Percentiles rank a stretch among this genome's conserved stretches.
Evolutionary conservation across 805 yeast species (phyloP).

Genomic region (Spathaspora arborariae): DNA sequence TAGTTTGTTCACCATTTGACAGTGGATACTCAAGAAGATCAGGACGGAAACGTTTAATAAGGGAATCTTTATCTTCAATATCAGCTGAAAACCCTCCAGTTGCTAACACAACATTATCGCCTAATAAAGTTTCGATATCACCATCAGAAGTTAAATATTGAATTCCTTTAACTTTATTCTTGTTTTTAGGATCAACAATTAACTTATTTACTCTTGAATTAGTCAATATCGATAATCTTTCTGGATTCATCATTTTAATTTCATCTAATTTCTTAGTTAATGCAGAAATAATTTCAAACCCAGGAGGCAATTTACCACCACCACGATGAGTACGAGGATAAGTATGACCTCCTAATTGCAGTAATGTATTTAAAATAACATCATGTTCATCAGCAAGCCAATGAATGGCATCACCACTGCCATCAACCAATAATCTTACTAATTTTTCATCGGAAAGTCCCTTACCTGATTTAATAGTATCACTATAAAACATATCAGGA

Average conservation of each 20-base stretch:
- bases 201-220: conserved; percentile 4
- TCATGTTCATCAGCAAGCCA: conserved; percentile 27
- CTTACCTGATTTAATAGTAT: conserved; percentile 33
- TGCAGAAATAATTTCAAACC: conserved; percentile 51
- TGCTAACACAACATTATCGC: conserved; percentile 42
- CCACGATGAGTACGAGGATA: conserved; percentile 39
- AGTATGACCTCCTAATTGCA: conserved; percentile 40
- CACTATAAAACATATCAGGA: conserved; percentile 21
- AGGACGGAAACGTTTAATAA: conserved; percentile 43
- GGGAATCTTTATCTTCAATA: conserved; percentile 21
- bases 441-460: conserved; percentile 21
- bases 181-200: not conserved
- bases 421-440: conserved; percentile 20
- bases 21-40: conserved; percentile 46
- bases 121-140: conserved; percentile 3
- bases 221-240: conserved; percentile 11
- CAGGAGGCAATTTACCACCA: conserved; percentile 49
- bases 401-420: conserved; percentile 27
- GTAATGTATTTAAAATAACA: conserved; percentile 29
- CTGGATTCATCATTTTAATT: conserved; percentile 19
- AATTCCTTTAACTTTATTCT: conserved; percentile 35
- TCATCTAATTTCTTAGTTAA: conserved; percentile 35
- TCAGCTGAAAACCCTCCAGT: conserved; percentile 58
- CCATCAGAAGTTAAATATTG: conserved; percentile 28
- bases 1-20: conserved; percentile 52